Evolutionary conservation across 306 rosid species (phyloP).

Genomic region (Clitoria ternatea): DNA sequence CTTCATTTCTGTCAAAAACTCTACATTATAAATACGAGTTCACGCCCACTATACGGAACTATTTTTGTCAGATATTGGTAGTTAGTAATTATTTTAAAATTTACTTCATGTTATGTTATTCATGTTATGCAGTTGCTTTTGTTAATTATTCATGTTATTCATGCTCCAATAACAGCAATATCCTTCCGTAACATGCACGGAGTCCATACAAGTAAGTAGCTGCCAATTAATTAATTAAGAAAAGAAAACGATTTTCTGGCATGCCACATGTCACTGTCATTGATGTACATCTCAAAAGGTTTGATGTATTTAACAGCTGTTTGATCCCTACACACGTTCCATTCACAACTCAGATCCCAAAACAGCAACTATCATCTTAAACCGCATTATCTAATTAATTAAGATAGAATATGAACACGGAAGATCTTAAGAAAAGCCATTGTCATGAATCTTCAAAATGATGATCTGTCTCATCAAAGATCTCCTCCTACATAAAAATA

Average conservation of each 20-base stretch:
- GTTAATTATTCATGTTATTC: too few relatives aligned
- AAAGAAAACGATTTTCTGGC: background rate
- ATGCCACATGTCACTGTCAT: background rate
- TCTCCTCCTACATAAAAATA: slow-evolving; percentile 41
- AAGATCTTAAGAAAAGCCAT: slow-evolving; percentile 14
- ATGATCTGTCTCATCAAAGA: slow-evolving; percentile 52
- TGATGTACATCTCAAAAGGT: slow-evolving; percentile 7
- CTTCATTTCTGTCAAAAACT: too few relatives aligned
- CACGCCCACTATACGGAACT: too few relatives aligned
- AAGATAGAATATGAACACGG: slow-evolving; percentile 7
- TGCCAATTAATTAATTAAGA: background rate
- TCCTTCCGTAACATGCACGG: too few relatives aligned
- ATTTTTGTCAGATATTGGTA: too few relatives aligned
- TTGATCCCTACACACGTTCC: slow-evolving; percentile 12
- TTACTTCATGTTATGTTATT: too few relatives aligned
- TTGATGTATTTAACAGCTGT: slow-evolving; percentile 6
- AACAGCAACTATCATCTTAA: slow-evolving; percentile 10
- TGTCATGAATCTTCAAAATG: slow-evolving; percentile 61
- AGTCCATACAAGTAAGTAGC: slow-evolving; percentile 7
- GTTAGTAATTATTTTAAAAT: too few relatives aligned
- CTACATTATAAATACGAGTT: too few relatives aligned
- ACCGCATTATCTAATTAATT: slow-evolving; percentile 10
- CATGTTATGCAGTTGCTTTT: too few relatives aligned
- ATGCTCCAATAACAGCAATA: too few relatives aligned
- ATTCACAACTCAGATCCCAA: slow-evolving; percentile 5